A percentile compares a stretch with the other conserved stretches of the same genome.
Conservation (phyloP, 805 yeast species). For the Kuraishia cidri region DNA sequence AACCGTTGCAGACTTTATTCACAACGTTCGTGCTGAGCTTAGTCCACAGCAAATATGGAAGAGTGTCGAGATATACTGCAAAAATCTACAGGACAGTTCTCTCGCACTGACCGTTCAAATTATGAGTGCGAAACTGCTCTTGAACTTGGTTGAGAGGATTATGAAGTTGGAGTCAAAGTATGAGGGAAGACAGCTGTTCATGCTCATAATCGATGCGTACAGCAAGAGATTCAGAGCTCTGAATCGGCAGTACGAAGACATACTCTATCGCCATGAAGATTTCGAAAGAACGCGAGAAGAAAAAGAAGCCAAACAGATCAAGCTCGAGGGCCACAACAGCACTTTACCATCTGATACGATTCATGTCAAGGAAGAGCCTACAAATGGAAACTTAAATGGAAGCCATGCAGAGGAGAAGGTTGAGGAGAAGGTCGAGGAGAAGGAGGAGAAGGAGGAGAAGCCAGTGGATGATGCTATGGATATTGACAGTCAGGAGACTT, state of each 20-base stretch:
- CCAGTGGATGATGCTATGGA: slow-evolving; percentile 10
- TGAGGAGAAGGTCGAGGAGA: slow-evolving; percentile 3
- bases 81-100: slow-evolving; percentile 69
- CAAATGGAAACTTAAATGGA: slow-evolving; percentile 1
- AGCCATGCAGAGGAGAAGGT: slow-evolving; percentile 7
- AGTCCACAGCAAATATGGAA: slow-evolving; percentile 80
- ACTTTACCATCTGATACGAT: slow-evolving; percentile 2
- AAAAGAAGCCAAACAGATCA: slow-evolving; percentile 15
- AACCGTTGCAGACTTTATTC: slow-evolving; percentile 92
- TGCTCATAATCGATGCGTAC: slow-evolving; percentile 82
- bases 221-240: slow-evolving; percentile 72
- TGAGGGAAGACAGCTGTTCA: slow-evolving; percentile 76
- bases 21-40: slow-evolving; percentile 79
- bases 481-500: slow-evolving; percentile 1
- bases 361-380: slow-evolving; percentile 2
- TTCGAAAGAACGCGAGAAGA: slow-evolving; percentile 35
- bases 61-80: slow-evolving; percentile 77
- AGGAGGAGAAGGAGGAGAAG: slow-evolving; percentile 2
- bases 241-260: slow-evolving; percentile 61
- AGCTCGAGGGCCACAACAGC: slow-evolving; percentile 4
- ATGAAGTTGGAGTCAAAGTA: slow-evolving; percentile 72
- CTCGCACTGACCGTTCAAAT: slow-evolving; percentile 87
- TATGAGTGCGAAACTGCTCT: slow-evolving; percentile 86
- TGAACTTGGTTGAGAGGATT: slow-evolving; percentile 84
- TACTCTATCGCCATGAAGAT: slow-evolving; percentile 51